Base-by-base conservation (phyloP, 495 filamentous ascomycete species). In the Oidiodendron maius region DNA sequence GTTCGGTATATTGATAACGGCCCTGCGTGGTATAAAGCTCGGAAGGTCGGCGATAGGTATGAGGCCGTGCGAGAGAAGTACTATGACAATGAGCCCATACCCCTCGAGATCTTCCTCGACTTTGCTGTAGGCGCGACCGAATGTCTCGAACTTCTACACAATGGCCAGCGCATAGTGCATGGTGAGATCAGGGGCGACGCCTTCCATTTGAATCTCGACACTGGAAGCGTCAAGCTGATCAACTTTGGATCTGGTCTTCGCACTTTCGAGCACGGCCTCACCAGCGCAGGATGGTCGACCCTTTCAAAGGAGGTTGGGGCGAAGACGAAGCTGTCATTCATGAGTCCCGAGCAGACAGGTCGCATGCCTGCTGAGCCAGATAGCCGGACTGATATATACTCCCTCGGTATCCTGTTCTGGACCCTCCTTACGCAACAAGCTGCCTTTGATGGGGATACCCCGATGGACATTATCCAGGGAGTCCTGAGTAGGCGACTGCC, bases 321-420 rank as follows among this genome's bases (percentile, higher is more conserved):
- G 21, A 86, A 86, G 60, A 83, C 87, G 55, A 94, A 93, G 64
- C 69, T 96, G 17, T 80, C 88, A 48, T 94, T 83, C 58, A 89
- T 96, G 61, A 89, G 87, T 36, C 88, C 90, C 0, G 90, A 96
- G 56, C 89, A 95, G 70, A 96, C 89, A 12, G 90, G 90, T 20
- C 81, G 90, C 13, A 83, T 94, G 77, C 84, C 87, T 2, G 88
- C 84, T 15, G 88, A 93, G 57, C 90, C 90, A 1, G 89, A 96
- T 65, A 86, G 80, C 46, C 77, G 90, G 38, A 95, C 89, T 9
- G 90, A 95, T 65, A 90, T 95, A 26, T 96, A 95, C 61, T 87
- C 86, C 2, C 71, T 95, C 2, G 90, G 90, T 11, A 76, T 94
- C 44, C 63, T 95, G 4, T 91, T 95, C 60, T 96, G 86, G 83